Conservation (phyloP, 1,284 basidiomycete genomes). For the Irpex sp. region DNA sequence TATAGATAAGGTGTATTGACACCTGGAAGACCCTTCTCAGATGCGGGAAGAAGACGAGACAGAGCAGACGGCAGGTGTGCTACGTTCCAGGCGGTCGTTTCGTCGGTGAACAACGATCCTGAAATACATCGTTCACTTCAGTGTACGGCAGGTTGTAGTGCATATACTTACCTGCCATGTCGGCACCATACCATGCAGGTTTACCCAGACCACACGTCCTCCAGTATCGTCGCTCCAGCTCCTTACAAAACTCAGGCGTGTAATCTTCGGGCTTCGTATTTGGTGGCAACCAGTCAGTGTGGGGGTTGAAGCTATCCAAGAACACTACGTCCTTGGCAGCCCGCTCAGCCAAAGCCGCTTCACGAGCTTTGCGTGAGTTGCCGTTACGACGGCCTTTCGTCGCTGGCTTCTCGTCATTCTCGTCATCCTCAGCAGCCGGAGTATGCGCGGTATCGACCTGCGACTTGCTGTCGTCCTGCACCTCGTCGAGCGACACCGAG, state of each 20-base stretch:
- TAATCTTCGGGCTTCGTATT: constrained; percentile 71
- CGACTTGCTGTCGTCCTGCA: background rate
- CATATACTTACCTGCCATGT: constrained; percentile 67
- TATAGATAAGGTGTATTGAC: constrained; percentile 98
- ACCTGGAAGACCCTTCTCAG: constrained; percentile 76
- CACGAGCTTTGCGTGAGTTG: constrained; percentile 44
- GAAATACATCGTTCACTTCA: background rate
- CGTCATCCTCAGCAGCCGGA: constrained; percentile 12
- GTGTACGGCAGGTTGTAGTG: background rate
- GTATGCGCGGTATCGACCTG: background rate
- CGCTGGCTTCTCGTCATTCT: constrained; percentile 33
- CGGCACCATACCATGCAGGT: constrained; percentile 94
- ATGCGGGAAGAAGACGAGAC: constrained; percentile 68
- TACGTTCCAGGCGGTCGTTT: constrained; percentile 89
- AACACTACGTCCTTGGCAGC: constrained; percentile 57
- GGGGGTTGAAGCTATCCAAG: constrained; percentile 64
- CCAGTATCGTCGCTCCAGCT: constrained; percentile 92
- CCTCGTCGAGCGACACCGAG: background rate
- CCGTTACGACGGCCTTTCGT: constrained; percentile 37
- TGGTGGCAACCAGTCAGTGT: constrained; percentile 72
- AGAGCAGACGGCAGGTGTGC: constrained; percentile 85
- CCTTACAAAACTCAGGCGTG: constrained; percentile 79
- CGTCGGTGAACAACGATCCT: constrained; percentile 85
- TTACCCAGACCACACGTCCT: constrained; percentile 83
- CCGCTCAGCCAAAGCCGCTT: constrained; percentile 49